A percentile compares a stretch with the other conserved stretches of the same genome.
Conservation (phyloP, 257 asterid genomes). For the Datura wrightii region DNA sequence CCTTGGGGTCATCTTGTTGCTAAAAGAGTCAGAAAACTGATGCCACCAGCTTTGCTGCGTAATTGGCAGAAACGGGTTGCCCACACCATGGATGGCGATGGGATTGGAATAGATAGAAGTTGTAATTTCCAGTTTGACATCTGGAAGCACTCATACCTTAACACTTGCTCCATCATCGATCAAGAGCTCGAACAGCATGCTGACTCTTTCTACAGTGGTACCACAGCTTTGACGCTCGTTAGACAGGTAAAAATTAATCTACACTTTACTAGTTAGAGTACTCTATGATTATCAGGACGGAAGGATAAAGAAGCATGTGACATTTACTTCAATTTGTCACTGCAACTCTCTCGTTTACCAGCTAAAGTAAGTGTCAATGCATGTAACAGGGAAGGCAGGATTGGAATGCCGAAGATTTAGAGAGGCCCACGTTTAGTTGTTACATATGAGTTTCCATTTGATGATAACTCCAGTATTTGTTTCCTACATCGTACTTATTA, state of each 20-base stretch:
- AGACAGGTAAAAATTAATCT: slow-evolving; percentile 55
- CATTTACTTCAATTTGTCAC: neutral
- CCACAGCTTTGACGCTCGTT: slow-evolving; percentile 66
- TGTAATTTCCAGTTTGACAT: slow-evolving; percentile 45
- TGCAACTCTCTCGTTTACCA: neutral
- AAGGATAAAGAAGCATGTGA: neutral
- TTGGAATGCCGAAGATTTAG: too few species aligned
- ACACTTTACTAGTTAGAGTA: neutral
- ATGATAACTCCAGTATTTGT: neutral
- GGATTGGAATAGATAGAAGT: slow-evolving; percentile 35
- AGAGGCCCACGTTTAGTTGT: neutral
- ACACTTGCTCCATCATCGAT: slow-evolving; percentile 72
- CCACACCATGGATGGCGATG: slow-evolving; percentile 40
- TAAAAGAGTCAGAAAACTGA: slow-evolving; percentile 56
- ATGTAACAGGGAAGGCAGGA: neutral
- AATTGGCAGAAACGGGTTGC: slow-evolving; percentile 70
- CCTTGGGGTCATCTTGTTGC: slow-evolving; percentile 84
- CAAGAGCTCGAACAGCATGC: slow-evolving; percentile 56
- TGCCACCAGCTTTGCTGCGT: slow-evolving; percentile 64
- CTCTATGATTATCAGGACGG: neutral
- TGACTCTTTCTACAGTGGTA: slow-evolving; percentile 75
- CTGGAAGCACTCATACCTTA: slow-evolving; percentile 66
- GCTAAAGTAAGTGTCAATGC: neutral
- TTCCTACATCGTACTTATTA: too few species aligned
- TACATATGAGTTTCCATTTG: neutral